A percentile compares a stretch with the other conserved stretches of the same genome.
Conservation (phyloP, 1,284 basidiomycete species). For the Fomes fomentarius region DNA sequence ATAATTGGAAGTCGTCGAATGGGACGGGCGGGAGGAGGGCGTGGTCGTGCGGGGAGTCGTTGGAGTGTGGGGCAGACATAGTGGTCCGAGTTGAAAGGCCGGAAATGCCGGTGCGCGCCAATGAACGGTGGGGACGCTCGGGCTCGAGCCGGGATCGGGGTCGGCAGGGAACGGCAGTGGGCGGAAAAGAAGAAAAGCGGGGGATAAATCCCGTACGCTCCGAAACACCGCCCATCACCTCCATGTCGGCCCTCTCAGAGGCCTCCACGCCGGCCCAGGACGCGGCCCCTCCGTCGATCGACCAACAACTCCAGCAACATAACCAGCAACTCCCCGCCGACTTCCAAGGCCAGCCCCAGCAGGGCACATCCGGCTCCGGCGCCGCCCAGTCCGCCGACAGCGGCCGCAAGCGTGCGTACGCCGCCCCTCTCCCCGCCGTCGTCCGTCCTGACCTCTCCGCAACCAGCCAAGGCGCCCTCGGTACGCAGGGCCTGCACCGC, state of each 20-base stretch:
- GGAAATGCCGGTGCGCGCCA: no score
- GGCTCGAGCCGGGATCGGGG: conserved; percentile 8
- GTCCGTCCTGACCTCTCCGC: conserved; percentile 24
- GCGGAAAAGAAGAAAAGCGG: conserved; percentile 14
- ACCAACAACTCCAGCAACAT: conserved; percentile 63
- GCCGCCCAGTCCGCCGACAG: conserved; percentile 34
- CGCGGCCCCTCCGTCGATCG: conserved; percentile 52
- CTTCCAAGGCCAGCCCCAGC: conserved; percentile 38
- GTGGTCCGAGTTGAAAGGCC: conserved; percentile 10
- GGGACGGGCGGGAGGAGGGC: conserved; percentile 39
- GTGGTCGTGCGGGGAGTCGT: conserved; percentile 7
- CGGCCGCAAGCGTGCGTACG: conserved; percentile 49
- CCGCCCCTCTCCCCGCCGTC: conserved; percentile 10
- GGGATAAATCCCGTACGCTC: conserved; percentile 65
- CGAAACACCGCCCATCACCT: conserved; percentile 53
- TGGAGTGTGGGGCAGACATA: conserved; percentile 25
- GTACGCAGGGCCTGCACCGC: conserved; percentile 76
- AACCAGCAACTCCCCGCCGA: conserved; percentile 43
- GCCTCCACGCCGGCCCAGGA: conserved; percentile 65
- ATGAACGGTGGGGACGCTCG: no score
- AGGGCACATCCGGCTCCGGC: conserved; percentile 28
- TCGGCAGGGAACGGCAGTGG: conserved; percentile 1
- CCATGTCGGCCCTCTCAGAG: conserved; percentile 74
- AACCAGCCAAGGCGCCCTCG: conserved; percentile 72
- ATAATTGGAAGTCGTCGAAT: conserved; percentile 68